These are phyloP conservation scores for Russula sp. DNA, from an alignment of 768 basidiomycete genomes.

Conservation along the genomic window DNA sequence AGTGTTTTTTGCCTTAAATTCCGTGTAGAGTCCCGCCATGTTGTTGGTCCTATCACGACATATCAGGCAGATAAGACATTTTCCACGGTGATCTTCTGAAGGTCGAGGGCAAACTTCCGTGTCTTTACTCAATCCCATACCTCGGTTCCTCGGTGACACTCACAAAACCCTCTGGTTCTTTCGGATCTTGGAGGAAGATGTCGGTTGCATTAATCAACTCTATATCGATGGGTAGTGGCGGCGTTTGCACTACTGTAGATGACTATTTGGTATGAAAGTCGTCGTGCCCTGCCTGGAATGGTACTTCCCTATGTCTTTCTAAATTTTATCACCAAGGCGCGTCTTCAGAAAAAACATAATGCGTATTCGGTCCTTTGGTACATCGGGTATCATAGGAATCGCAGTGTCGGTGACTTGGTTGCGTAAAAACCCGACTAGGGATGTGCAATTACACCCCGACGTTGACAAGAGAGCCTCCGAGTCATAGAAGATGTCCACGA, in stretches of 20 bases:
- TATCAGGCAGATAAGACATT: background rate
- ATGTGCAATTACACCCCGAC: background rate
- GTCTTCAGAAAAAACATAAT: background rate
- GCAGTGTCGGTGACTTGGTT: background rate
- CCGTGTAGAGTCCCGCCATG: background rate
- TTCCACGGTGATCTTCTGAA: slow-evolving; percentile 1
- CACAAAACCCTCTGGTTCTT: slow-evolving; percentile 1
- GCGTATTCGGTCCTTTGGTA: background rate
- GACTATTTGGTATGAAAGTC: background rate
- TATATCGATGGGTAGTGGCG: background rate
- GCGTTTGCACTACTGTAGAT: background rate
- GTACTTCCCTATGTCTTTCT: background rate
- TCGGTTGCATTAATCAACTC: slow-evolving; percentile 2
- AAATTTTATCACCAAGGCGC: background rate
- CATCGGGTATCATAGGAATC: background rate
- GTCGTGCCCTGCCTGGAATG: background rate
- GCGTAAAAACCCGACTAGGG: background rate
- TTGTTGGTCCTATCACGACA: background rate
- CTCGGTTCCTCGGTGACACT: slow-evolving; percentile 6
- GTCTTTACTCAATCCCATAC: background rate
- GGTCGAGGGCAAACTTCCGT: background rate
- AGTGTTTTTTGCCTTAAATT: background rate
- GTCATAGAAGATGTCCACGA: background rate
- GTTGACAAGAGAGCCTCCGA: background rate
- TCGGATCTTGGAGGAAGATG: slow-evolving; percentile 7